Evolutionary conservation across 768 basidiomycete species (phyloP).

Genomic region (Russula virescens): DNA sequence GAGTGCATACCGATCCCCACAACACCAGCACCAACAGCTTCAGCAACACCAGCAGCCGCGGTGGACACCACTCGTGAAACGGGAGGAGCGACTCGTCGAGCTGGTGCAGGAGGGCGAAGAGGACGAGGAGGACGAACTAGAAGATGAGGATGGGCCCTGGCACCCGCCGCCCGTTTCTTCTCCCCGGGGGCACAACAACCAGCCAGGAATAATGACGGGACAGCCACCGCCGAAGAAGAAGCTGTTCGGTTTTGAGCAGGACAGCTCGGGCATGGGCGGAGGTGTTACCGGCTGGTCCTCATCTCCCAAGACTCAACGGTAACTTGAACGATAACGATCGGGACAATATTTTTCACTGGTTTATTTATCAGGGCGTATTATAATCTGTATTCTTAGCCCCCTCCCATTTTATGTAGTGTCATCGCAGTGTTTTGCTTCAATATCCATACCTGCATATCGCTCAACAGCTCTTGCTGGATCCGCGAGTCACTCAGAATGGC

Average conservation of each 20-base stretch:
- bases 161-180: not conserved
- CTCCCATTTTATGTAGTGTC: slow-evolving; percentile 11
- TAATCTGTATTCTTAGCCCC: slow-evolving; percentile 21
- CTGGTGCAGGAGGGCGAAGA: slow-evolving; percentile 1
- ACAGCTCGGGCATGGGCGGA: not conserved
- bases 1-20: not conserved
- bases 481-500: too few relatives aligned
- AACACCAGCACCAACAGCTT: too few relatives aligned
- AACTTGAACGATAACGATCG: not conserved
- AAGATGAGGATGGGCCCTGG: slow-evolving; percentile 10
- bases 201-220: not conserved
- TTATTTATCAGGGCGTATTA: slow-evolving; percentile 19
- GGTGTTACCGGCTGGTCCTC: not conserved
- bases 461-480: too few relatives aligned
- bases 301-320: slow-evolving; percentile 1
- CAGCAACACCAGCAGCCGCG: not conserved
- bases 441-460: too few relatives aligned
- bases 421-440: not conserved
- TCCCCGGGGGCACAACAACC: not conserved
- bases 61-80: slow-evolving; percentile 10
- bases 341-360: not conserved
- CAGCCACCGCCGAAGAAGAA: slow-evolving; percentile 21
- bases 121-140: slow-evolving; percentile 14
- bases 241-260: slow-evolving; percentile 12
- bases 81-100: not conserved